Evolutionary conservation across 345 rosid species (phyloP), one percentile per base, ranked within the genome.

Genomic region (Citrus mangshanensis): DNA sequence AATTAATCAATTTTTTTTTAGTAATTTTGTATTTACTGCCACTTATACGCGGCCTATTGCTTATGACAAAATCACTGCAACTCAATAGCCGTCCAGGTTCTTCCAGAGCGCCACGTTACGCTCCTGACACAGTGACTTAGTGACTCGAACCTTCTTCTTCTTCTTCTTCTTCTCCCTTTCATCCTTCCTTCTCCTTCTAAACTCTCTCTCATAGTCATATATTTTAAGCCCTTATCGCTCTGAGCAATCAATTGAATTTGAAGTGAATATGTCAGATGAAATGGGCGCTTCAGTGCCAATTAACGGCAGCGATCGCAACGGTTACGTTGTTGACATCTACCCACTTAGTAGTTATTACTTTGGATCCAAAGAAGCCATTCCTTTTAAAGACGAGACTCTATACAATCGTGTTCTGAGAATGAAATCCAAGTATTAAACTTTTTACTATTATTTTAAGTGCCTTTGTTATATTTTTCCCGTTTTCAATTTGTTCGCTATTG

Each of bases 301-400:
- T 21, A 70, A 70, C 60, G 8, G n/a, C 51, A 13, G 37, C 12
- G 81, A 67, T 74, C 76, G 72, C 16, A 74, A 76, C 16, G 72
- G 77, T 21, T 49, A n/a, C 66, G 80, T 81, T 27, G 30, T 93
- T 9, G 89, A 91, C 73, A 78, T 95, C 37, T 92, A 91, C 80
- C 93, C 95, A 2, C 91, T 95, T 10, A 84, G 89, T 58, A 71
- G 87, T 84, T 93, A 93, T 84, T 95, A 89, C 82, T 95, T 95
- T 70, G 96, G 97, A 58, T 89, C 97, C 46, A 90, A 89, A 85
- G 93, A 88, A 3, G 82, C 93, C 40, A 70, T 90, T 77, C 80
- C 84, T 56, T 78, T 86, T 72, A 90, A 84, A 87, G 91, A 92
- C 37, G 83, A 83, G 80, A 83, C 88, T 54, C 18, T 84, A 54